Base-by-base conservation (phyloP, 805 yeast species). In the Kodamaea lidongshanica region DNA sequence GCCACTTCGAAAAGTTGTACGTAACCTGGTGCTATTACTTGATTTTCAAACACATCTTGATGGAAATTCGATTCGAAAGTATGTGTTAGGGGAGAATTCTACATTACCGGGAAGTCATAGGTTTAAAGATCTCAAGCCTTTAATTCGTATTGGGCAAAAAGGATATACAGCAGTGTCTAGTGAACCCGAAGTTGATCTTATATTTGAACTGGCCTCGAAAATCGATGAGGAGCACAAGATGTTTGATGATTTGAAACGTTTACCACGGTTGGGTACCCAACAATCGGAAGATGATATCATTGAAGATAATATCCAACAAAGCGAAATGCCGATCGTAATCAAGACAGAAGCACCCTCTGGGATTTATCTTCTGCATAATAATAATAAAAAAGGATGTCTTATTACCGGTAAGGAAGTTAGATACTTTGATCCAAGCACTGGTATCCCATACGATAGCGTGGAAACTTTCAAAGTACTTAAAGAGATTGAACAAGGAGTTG, bases 351-450 rank as follows among this genome's bases (percentile, higher is more conserved):
- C 89, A 1, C 92, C 89, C 3, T 64, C 77, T 3, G 89, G 89
- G 11, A 75, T 80, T 17, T 72, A 77, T 39, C 59, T 80, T 34
- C 31, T 22, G 25, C 80, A 86, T 23, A 83, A 67, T 52, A 86
- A 83, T 16, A 67, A 67, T 30, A 77, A 74, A 53, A 71, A 75
- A 55, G 56, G 67, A 45, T 81, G 95, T 66, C 61, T 79, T 15
- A 76, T 88, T 25, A 77, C 86, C 3, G 95, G 95, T 3, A 70
- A 70, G 28, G 78, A 77, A 27, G 94, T 92, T 11, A 71, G 75
- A 46, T 89, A 85, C 54, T 77, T 81, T 40, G 97, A 89, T 61
- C 97, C 97, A 0, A 68, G 74, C 20, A 77, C 81, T 16, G 95
- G 95, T 20, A 72, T 92, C 30, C 94, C 95, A 2, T 92, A 92